A percentile compares a stretch with the other conserved stretches of the same genome.
phyloP scores from a whole-genome alignment of 306 rosid species.

The Ormosia emarginata region DNA sequence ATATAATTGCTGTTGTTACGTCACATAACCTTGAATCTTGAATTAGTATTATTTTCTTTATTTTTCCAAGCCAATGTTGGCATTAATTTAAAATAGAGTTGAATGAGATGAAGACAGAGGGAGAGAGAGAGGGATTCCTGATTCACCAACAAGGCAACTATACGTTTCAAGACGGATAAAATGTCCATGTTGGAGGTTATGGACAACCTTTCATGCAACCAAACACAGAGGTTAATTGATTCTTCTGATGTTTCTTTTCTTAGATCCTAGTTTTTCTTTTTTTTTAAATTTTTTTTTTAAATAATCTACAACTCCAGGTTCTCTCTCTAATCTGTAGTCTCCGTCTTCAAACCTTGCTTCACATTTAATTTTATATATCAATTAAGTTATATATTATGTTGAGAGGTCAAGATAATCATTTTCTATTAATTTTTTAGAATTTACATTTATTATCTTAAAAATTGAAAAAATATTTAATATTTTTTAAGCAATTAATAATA shows the following conservation, averaged over 20 bases:
- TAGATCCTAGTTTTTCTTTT: not conserved
- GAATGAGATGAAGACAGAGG: not conserved
- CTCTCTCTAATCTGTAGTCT: not conserved
- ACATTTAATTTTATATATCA: not conserved
- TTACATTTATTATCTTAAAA: too few species aligned
- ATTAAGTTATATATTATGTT: not conserved
- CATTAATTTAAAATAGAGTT: not conserved
- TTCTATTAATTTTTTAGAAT: too few species aligned
- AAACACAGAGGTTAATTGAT: not conserved
- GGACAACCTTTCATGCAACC: slow-evolving; percentile 36
- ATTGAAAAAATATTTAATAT: too few species aligned
- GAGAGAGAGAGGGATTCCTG: not conserved
- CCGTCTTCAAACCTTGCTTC: not conserved
- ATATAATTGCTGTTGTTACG: not conserved
- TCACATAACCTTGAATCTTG: not conserved
- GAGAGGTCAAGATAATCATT: not conserved
- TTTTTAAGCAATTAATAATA: too few species aligned
- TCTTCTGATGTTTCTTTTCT: not conserved
- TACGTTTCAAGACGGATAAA: slow-evolving; percentile 33
- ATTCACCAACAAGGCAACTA: not conserved
- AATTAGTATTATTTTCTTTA: not conserved
- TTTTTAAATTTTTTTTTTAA: too few species aligned
- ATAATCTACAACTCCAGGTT: not conserved
- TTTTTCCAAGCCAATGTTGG: not conserved
- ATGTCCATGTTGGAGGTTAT: slow-evolving; percentile 54